These are phyloP conservation scores for Maudiozyma pseudohumilis DNA, from an alignment of 805 yeast genomes.

Conservation along the genomic window DNA sequence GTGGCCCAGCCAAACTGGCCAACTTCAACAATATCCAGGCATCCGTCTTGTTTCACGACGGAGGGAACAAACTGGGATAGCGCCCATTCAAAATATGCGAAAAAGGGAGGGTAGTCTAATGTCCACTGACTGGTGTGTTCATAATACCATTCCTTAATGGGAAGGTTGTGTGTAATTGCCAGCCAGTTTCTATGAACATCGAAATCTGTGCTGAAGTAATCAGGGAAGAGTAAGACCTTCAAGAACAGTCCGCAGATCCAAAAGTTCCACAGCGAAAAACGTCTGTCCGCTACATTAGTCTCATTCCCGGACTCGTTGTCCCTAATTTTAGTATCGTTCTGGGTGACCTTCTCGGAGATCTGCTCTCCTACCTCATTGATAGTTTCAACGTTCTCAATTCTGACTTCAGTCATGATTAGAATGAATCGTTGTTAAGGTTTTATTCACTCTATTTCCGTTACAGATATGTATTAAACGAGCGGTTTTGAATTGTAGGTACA, in stretches of 20 bases:
- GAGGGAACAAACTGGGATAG: slow-evolving; percentile 63
- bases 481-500: too few relatives aligned
- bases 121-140: slow-evolving; percentile 85
- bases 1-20: slow-evolving; percentile 76
- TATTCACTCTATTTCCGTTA: too few relatives aligned
- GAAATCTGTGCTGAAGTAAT: slow-evolving; percentile 90
- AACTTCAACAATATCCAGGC: slow-evolving; percentile 53
- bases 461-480: too few relatives aligned
- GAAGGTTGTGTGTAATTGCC: slow-evolving; percentile 73
- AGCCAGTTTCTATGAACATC: slow-evolving; percentile 98
- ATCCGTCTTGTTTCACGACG: slow-evolving; percentile 59
- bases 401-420: neutral
- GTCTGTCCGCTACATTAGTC: slow-evolving; percentile 8
- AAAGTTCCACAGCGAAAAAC: slow-evolving; percentile 50
- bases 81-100: slow-evolving; percentile 88
- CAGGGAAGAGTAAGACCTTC: slow-evolving; percentile 56
- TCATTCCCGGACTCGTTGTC: neutral
- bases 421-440: too few relatives aligned
- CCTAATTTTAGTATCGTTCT: neutral
- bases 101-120: slow-evolving; percentile 93
- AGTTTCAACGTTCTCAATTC: neutral
- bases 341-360: neutral
- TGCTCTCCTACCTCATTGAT: neutral
- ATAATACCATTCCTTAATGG: slow-evolving; percentile 71
- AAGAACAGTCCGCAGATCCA: slow-evolving; percentile 55